Evolutionary conservation across 2,329 filamentous ascomycete genomes (phyloP), one percentile per base, ranked within the genome.

Genomic region (Cadophora luteo-olivacea): DNA sequence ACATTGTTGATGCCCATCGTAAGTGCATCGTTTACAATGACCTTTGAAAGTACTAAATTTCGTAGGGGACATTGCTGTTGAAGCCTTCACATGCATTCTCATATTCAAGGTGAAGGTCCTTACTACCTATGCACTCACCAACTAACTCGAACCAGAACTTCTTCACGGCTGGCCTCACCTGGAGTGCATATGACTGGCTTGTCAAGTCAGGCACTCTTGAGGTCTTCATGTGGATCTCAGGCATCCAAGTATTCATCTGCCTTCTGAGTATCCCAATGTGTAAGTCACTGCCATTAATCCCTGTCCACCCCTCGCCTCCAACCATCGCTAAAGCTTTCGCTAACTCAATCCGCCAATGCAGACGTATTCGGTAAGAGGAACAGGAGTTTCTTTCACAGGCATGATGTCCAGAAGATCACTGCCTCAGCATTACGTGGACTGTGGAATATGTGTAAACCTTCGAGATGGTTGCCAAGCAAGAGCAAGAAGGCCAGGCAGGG

Each of bases 1-100:
- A 98, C 77, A 91, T 97, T 76, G 92, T 97, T 8, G 95, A 97
- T 81, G 94, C 94, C 0, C 95, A 97, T 80, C 90, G 94, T 91
- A 82, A 79, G 89, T 86, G 16, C 8, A 45, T 24, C 8, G 7
- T 41, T 24, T 25, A 1, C 29, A n/a, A 7, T 38, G 1, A 25
- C 4, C 22, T 32, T n/a, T 19, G 29, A 8, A 12, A 29, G 8
- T 41, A 11, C 61, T 54, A 36, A 52, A 9, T 51, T 33, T 14
- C 24, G n/a, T 41, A 92, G 91, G 90, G 11, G 90, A 94, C 70
- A 88, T 97, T 66, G 89, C 92, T 0, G 88, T 97, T 58, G 94
- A 97, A 80, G 92, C 90, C 4, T 97, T 97, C 78, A 97, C 94
- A 0, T 92, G 92, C 80, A 87, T 96, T 78, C 87, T 97, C 73